Evolutionary conservation across 345 rosid species (phyloP).

Genomic region (Lumnitzera littorea): DNA sequence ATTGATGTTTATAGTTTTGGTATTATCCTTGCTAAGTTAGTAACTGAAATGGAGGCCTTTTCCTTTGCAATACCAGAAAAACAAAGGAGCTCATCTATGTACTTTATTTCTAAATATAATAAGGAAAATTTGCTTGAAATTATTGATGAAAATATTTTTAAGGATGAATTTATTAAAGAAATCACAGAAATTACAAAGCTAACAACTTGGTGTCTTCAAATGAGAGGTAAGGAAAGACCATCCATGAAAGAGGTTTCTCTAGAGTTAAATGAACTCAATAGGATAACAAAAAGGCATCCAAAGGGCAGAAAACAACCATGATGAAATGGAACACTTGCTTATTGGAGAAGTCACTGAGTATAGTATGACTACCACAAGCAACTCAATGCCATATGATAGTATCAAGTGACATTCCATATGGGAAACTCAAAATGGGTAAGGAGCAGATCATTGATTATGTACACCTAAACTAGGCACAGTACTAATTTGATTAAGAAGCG

Average conservation of each 20-base stretch:
- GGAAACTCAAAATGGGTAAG: no score
- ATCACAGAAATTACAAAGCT: neutral
- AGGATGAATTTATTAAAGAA: neutral
- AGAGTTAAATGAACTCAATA: no score
- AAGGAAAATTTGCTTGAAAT: neutral
- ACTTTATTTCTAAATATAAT: neutral
- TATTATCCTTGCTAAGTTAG: neutral
- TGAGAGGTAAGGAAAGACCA: neutral
- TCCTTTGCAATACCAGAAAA: neutral
- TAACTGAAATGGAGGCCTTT: neutral
- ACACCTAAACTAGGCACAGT: no score
- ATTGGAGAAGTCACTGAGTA: no score
- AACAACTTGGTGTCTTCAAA: neutral
- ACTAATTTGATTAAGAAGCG: no score
- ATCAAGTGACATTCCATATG: no score
- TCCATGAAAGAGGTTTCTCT: neutral
- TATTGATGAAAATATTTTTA: neutral
- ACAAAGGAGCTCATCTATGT: neutral
- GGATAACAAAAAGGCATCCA: no score
- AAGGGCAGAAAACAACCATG: no score
- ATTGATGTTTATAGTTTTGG: conserved; percentile 3
- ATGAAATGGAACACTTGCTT: no score
- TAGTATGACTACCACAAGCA: no score
- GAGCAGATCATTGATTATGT: no score
- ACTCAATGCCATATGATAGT: no score